These are phyloP conservation scores for Chaetomiaceae sp. DNA, from an alignment of 2,329 filamentous ascomycete species.

Conservation along the genomic window DNA sequence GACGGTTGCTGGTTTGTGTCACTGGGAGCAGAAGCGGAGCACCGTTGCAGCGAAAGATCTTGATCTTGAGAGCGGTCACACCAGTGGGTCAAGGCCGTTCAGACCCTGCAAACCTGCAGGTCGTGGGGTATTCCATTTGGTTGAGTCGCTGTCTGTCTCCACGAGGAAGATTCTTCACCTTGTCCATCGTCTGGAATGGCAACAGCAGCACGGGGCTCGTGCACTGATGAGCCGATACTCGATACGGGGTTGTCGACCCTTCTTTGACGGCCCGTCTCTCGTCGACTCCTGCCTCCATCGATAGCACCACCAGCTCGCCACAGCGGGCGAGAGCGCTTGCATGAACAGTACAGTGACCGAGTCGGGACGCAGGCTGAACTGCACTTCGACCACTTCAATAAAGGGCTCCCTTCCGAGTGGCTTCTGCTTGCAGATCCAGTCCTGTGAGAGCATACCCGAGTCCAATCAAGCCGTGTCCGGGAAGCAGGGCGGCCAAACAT, in stretches of 20 bases:
- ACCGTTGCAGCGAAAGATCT: constrained; percentile 16
- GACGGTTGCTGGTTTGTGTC: constrained; percentile 2
- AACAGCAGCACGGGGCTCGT: neutral
- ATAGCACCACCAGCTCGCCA: neutral
- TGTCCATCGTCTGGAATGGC: neutral
- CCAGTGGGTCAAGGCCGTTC: neutral
- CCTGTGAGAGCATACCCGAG: neutral
- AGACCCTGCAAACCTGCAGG: neutral
- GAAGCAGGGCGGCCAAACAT: neutral
- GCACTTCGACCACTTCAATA: constrained; percentile 6
- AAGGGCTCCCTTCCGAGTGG: constrained; percentile 21
- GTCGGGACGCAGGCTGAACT: constrained; percentile 16
- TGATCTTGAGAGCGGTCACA: neutral
- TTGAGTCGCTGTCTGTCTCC: neutral
- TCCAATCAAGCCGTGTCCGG: constrained; percentile 6
- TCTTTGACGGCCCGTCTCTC: too few species aligned
- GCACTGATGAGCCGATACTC: too few species aligned
- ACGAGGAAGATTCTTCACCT: neutral
- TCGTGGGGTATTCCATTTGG: neutral
- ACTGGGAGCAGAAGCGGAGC: constrained; percentile 13
- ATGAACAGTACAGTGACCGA: constrained; percentile 17
- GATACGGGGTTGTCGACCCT: too few species aligned
- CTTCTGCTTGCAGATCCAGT: constrained; percentile 1
- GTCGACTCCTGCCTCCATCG: neutral
- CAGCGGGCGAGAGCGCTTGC: constrained; percentile 7